Evolutionary conservation across 805 yeast species (phyloP).

Genomic region (Phaffomyces antillensis): DNA sequence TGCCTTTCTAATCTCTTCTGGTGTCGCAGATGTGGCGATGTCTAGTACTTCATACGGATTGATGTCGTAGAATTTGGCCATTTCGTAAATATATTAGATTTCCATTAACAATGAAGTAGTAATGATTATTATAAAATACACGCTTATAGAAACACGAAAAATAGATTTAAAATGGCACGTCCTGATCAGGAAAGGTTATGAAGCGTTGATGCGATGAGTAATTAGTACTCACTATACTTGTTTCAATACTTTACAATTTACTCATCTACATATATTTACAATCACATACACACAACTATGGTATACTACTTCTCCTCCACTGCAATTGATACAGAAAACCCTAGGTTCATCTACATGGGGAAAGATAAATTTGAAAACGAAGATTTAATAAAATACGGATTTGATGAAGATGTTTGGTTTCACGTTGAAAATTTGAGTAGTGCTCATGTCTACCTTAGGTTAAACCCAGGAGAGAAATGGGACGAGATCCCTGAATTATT

Average conservation of each 20-base stretch:
- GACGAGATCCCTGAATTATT: conserved; percentile 46
- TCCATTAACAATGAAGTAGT: too few relatives aligned
- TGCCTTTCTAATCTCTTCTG: conserved; percentile 54
- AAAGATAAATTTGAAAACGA: conserved; percentile 69
- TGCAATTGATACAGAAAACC: conserved; percentile 26
- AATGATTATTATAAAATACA: neutral
- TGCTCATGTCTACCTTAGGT: conserved; percentile 67
- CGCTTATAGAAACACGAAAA: neutral
- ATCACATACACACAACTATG: conserved; percentile 27
- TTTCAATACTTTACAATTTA: too few relatives aligned
- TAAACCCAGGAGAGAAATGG: conserved; percentile 38
- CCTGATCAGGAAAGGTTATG: neutral
- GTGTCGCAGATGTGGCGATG: conserved; percentile 34
- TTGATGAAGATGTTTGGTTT: conserved; percentile 68
- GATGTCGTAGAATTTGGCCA: conserved; percentile 38
- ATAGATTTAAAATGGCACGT: neutral
- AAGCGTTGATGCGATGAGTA: neutral
- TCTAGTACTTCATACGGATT: conserved; percentile 56
- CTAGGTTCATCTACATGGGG: conserved; percentile 54
- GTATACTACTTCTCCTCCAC: conserved; percentile 37
- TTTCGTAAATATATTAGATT: neutral
- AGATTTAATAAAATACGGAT: conserved; percentile 52
- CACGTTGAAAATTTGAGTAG: conserved; percentile 73
- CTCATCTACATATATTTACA: too few relatives aligned
- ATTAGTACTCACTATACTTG: neutral